These are phyloP conservation scores for Alloascoidea africana DNA, from an alignment of 805 yeast species.

Conservation along the genomic window DNA sequence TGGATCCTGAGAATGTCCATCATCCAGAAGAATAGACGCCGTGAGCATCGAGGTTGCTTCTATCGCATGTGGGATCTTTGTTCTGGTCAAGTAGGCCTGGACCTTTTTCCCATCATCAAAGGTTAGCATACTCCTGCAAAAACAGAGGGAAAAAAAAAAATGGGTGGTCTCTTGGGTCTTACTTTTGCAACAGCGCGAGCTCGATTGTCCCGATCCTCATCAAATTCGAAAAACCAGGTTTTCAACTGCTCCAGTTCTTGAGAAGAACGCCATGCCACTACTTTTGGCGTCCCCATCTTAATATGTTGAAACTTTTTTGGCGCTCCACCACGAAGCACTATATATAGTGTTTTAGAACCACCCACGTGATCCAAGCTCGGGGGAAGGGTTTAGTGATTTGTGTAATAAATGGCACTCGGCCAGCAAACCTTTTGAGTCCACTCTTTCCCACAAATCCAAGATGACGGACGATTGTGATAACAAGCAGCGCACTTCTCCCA, in stretches of 20 bases:
- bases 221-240: slow-evolving; percentile 35
- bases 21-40: slow-evolving; percentile 30
- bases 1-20: slow-evolving; percentile 21
- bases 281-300: slow-evolving; percentile 10
- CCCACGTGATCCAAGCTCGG: too few relatives aligned
- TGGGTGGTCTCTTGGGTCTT: not conserved
- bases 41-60: slow-evolving; percentile 49
- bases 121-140: slow-evolving; percentile 7
- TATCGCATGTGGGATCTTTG: slow-evolving; percentile 56
- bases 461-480: too few relatives aligned
- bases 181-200: slow-evolving; percentile 35
- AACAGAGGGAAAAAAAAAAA: slow-evolving; percentile 7
- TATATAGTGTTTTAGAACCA: too few relatives aligned
- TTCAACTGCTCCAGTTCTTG: slow-evolving; percentile 31
- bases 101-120: slow-evolving; percentile 7
- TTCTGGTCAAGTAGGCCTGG: slow-evolving; percentile 39
- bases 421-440: too few relatives aligned
- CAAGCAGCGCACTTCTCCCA: too few relatives aligned
- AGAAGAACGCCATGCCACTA: slow-evolving; percentile 22
- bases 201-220: slow-evolving; percentile 17
- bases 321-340: too few relatives aligned
- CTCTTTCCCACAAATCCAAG: too few relatives aligned
- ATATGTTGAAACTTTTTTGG: too few relatives aligned
- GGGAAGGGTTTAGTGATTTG: too few relatives aligned
- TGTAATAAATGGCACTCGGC: too few relatives aligned